These are phyloP conservation scores for Pueraria montana DNA, from an alignment of 306 rosid genomes.

Conservation along the genomic window DNA sequence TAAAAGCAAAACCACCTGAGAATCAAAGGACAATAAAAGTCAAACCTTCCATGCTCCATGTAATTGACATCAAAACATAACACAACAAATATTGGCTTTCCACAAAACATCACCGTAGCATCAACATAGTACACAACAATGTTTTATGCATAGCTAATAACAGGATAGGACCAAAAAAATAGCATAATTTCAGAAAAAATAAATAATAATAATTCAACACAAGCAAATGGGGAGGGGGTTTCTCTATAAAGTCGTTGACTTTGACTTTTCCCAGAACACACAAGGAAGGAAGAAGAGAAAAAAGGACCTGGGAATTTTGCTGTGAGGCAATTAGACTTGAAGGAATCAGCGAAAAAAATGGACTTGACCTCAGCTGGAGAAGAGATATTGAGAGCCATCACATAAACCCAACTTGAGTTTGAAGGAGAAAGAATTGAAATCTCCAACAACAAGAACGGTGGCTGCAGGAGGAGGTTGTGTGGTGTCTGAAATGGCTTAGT, in stretches of 20 bases:
- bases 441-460: conserved; percentile 2
- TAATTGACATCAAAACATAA: conserved; percentile 34
- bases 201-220: neutral
- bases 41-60: conserved; percentile 11
- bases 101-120: conserved; percentile 3
- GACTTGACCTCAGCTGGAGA: conserved; percentile 87
- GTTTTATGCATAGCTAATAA: neutral
- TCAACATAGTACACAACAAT: neutral
- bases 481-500: conserved; percentile 17
- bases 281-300: neutral
- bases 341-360: conserved; percentile 69
- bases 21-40: conserved; percentile 32
- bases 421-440: conserved; percentile 19
- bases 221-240: neutral
- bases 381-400: conserved; percentile 79
- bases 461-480: neutral
- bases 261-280: neutral
- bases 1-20: conserved; percentile 70
- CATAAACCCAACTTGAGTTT: conserved; percentile 3
- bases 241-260: neutral
- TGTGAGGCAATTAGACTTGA: conserved; percentile 61
- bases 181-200: neutral
- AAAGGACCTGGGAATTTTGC: conserved; percentile 75
- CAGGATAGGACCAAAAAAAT: neutral
- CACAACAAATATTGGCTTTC: neutral